Evolutionary conservation across 2,329 filamentous ascomycete genomes (phyloP).

Genomic region (Scytalidium lignicola): DNA sequence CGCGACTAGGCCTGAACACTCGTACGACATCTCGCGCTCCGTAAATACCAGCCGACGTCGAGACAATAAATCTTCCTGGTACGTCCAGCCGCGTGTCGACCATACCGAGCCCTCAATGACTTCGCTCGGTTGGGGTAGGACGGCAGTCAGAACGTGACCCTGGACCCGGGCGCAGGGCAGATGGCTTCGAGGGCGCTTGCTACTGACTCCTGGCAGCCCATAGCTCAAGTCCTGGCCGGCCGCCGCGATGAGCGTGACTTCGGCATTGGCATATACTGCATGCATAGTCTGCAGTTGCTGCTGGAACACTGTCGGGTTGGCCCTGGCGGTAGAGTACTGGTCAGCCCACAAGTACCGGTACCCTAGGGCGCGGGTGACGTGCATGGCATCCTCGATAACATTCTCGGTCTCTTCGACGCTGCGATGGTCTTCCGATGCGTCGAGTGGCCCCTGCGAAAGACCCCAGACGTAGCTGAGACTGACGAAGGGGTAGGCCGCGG

Average conservation of each 20-base stretch:
- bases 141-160: no score
- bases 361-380: slow-evolving; percentile 5
- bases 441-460: no score
- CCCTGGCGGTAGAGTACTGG: slow-evolving; percentile 4
- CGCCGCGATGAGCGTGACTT: slow-evolving; percentile 18
- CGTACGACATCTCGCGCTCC: no score
- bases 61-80: slow-evolving; percentile 29
- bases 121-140: slow-evolving; percentile 1
- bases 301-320: neutral
- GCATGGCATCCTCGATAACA: slow-evolving; percentile 7
- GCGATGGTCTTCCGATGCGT: no score
- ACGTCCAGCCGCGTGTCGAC: slow-evolving; percentile 29
- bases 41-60: slow-evolving; percentile 28
- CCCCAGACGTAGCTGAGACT: no score
- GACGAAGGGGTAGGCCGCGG: no score
- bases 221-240: slow-evolving; percentile 11
- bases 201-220: slow-evolving; percentile 20
- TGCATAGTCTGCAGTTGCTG: slow-evolving; percentile 20
- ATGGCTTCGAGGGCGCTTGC: no score
- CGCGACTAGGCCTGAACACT: no score
- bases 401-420: no score
- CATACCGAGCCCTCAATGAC: slow-evolving; percentile 10
- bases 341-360: slow-evolving; percentile 11
- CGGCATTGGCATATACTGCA: slow-evolving; percentile 19
- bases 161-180: no score